Evolutionary conservation across 345 rosid genomes (phyloP), one percentile per base, ranked within the genome.

Genomic region (Balakata baccata): DNA sequence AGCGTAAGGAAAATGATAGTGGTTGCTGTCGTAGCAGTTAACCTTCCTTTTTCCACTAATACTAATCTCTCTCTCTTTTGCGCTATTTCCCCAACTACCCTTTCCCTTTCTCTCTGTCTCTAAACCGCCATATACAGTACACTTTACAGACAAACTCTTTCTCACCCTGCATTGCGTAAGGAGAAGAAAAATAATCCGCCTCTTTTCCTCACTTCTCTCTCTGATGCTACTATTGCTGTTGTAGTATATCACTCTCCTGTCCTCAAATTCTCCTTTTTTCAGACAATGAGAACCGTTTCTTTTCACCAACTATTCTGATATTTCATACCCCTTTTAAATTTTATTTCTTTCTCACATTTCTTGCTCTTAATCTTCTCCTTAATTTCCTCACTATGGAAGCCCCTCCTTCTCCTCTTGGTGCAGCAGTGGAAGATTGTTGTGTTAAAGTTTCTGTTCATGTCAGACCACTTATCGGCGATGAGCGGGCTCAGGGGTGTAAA

Each of bases 371-470:
- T 25, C 34, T 73, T 59, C 60, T 60, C 71, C 3, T 70, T 16
- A 38, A n/a, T 74, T 49, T 29, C 25, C 45, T 29, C n/a, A 45
- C 64, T 6, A 79, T 79, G 79, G 79, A 79, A 23, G 52, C 82
- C 22, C 79, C 76, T 37, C 49, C 75, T 51, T 46, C 77, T 18
- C 18, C 80, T 16, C 13, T 4, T 51, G 47, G 47, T 51, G 22
- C 51, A 12, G 52, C 79, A 52, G 85, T 85, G 0, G 97, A 91
- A 85, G 92, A 91, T 78, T 96, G 99, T 49, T 96, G 94, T 62
- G 98, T 96, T 29, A 96, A 93, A 77, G 99, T 96, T 69, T 93
- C 99, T 13, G 97, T 96, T 63, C 99, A 96, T 64, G 78, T 96
- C n/a, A 85, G 99, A 76, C 99, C 99, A 18, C 93, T 96, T 66